Base-by-base conservation (phyloP, 192 early-diverging fungal genomes). In the Geranomyces michiganensis region DNA sequence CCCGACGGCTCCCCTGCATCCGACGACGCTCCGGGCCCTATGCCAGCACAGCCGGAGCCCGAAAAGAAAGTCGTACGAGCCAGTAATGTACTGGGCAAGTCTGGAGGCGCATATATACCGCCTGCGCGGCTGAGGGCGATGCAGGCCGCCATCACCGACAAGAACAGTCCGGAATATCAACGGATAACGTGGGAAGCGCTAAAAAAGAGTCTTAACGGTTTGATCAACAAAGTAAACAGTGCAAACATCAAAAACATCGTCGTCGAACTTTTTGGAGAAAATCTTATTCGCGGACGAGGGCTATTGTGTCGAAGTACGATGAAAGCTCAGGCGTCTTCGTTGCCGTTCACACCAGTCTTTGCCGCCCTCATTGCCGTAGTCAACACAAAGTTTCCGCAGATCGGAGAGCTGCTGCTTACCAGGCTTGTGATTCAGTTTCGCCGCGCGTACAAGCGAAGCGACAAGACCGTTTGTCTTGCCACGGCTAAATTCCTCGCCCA, bases 221-320 rank as follows among this genome's bases (percentile, higher is more conserved):
- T 92, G 1, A 93, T 98, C 73, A 98, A 98, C 85, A 96, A 96
- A 81, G 91, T 95, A 41, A 97, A 95, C 65, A 89, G 80, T 7
- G 84, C 89, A 19, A 98, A 98, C 75, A 91, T 97, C 77, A 94
- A 96, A 59, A 86, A 89, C 43, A 91, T 96, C 65, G 78, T 97
- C 19, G 89, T 92, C 8, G 94, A 97, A 74, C 69, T 98, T 36
- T 92, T 98, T 77, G 79, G 85, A 21, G 94, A 94, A 68, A 98
- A 98, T 67, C 72, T 98, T 65, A 84, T 98, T 29, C 91, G 96
- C 46, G 95, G 94, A 30, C 85, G 94, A 31, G 96, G 96, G n/a
- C 79, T 98, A 2, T 36, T 92, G 85, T 72, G 92, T 84, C 87
- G 90, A 66, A 90, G 88, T 43, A 76, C 94, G 51, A 95, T 96